Percentiles rank a stretch among this genome's conserved stretches.
Conservation (phyloP, 164 flowering plant species). For the Houttuynia cordata region DNA sequence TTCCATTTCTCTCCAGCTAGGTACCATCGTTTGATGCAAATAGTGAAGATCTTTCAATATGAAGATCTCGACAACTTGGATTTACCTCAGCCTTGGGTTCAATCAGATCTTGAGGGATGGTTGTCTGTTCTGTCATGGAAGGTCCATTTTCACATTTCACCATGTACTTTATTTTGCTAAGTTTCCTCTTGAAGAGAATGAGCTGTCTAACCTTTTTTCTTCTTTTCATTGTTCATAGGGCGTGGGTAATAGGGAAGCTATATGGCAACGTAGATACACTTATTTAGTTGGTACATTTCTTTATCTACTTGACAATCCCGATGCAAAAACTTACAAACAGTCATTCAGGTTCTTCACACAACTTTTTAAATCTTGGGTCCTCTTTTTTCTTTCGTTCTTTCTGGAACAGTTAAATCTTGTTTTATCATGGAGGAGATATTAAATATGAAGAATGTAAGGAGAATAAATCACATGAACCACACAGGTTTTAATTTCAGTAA, state of each 20-base stretch:
- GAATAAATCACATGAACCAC: background rate
- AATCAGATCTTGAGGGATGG: conserved; percentile 97
- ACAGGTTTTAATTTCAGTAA: background rate
- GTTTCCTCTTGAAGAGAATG: background rate
- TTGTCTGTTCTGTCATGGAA: conserved; percentile 64
- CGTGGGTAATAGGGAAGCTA: conserved; percentile 88
- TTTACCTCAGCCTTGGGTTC: conserved; percentile 59
- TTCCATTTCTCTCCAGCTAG: conserved; percentile 97
- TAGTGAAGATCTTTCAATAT: conserved; percentile 64
- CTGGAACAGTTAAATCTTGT: background rate
- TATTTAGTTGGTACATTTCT: conserved; percentile 84
- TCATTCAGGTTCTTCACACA: conserved; percentile 43
- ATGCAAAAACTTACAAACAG: conserved; percentile 69
- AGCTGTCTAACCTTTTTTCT: background rate
- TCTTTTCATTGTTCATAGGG: conserved; percentile 39
- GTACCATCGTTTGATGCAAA: conserved; percentile 88
- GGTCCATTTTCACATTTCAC: conserved; percentile 27
- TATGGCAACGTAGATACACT: conserved; percentile 79
- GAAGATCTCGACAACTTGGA: conserved; percentile 33
- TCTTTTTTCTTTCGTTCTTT: background rate
- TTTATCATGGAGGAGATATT: background rate
- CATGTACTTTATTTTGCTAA: background rate
- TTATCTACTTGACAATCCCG: conserved; percentile 71
- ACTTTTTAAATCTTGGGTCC: background rate
- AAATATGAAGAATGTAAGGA: background rate